Evolutionary conservation across 164 flowering plant genomes (phyloP), one percentile per base, ranked within the genome.

Genomic region (Liriodendron chinense): DNA sequence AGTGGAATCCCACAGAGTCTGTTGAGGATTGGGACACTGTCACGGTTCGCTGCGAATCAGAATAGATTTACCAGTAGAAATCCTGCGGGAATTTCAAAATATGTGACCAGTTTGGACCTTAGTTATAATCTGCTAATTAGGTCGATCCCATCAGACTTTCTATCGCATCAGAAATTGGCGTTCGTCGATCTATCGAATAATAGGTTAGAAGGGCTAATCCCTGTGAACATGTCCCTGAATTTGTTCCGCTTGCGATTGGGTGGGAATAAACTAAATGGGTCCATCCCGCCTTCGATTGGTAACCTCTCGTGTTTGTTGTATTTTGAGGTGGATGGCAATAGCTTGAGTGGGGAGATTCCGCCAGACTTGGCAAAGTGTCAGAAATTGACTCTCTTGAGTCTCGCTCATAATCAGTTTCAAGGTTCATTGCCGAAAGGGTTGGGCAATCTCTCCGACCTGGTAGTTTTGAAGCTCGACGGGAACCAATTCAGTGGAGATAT

Each of bases 231-330:
- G 1, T 88, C 92, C 3, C 16, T 73, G 1, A 85, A 70, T 62
- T 68, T 92, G 83, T 47, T 85, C 24, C 84, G 93, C 72, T 74
- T 92, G 84, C 83, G 97, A 56, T n/a, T n/a, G n/a, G n/a, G n/a
- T n/a, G n/a, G n/a, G n/a, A n/a, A n/a, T n/a, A n/a, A n/a, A n/a
- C n/a, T n/a, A n/a, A n/a, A n/a, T n/a, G n/a, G n/a, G n/a, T n/a
- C n/a, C n/a, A n/a, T n/a, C n/a, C n/a, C n/a, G n/a, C n/a, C n/a
- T n/a, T n/a, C n/a, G n/a, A n/a, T n/a, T n/a, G n/a, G n/a, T n/a
- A n/a, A n/a, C n/a, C n/a, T n/a, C n/a, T n/a, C n/a, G n/a, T n/a
- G n/a, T n/a, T n/a, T n/a, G n/a, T n/a, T n/a, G n/a, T n/a, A n/a
- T n/a, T n/a, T n/a, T n/a, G n/a, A n/a, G n/a, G n/a, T n/a, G n/a